Evolutionary conservation across 1,284 basidiomycete species (phyloP).

Genomic region (Trametes hirsuta): DNA sequence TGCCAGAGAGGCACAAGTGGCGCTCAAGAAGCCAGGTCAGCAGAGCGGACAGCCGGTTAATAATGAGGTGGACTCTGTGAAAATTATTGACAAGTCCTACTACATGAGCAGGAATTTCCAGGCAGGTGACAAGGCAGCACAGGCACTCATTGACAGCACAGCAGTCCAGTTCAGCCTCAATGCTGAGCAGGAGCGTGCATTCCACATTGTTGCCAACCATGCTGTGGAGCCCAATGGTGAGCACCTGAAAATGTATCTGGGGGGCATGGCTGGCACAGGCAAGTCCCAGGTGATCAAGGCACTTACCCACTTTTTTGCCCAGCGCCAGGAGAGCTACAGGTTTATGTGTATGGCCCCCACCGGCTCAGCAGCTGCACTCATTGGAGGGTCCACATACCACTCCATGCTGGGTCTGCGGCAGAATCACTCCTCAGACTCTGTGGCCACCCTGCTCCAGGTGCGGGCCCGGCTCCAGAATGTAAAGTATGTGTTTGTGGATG

Average conservation of each 20-base stretch:
- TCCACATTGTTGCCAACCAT: slow-evolving; percentile 12
- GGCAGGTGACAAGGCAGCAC: background rate
- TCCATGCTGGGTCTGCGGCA: slow-evolving; percentile 41
- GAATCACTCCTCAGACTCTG: background rate
- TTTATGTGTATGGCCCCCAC: slow-evolving; percentile 41
- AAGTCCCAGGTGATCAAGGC: slow-evolving; percentile 48
- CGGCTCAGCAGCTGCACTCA: slow-evolving; percentile 39
- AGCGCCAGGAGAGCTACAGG: slow-evolving; percentile 27
- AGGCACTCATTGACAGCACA: no score
- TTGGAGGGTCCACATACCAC: slow-evolving; percentile 45
- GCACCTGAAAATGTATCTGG: slow-evolving; percentile 28
- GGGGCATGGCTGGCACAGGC: background rate
- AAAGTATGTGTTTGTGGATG: slow-evolving; percentile 41
- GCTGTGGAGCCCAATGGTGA: slow-evolving; percentile 13
- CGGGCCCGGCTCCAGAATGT: slow-evolving; percentile 30
- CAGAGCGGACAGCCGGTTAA: background rate
- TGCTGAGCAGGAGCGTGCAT: no score
- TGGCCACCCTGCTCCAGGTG: slow-evolving; percentile 11
- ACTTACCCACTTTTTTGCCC: slow-evolving; percentile 34
- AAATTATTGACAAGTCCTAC: background rate
- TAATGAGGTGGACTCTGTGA: background rate
- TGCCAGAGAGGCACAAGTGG: background rate
- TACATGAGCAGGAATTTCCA: background rate
- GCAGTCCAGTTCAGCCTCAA: no score
- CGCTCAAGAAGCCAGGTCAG: background rate